Evolutionary conservation across 441 rosid species (phyloP).

Genomic region (Corymbia citriodora): DNA sequence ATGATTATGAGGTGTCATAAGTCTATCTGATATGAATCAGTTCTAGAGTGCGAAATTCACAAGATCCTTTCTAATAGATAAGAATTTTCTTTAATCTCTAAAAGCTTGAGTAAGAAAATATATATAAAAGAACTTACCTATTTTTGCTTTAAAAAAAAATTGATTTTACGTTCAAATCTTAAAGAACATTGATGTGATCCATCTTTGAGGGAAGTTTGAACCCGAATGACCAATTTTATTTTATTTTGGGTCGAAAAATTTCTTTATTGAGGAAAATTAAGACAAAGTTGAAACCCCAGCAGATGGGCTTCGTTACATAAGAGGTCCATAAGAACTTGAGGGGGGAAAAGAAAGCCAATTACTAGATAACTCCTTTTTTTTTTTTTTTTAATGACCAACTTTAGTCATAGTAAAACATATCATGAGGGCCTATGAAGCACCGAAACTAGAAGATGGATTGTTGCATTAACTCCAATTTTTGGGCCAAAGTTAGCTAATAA

Average conservation of each 20-base stretch:
- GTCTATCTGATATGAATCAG: fast-evolving
- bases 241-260: neutral
- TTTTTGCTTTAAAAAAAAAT: neutral
- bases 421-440: neutral
- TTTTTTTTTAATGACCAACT: neutral
- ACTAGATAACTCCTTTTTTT: neutral
- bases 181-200: neutral
- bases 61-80: neutral
- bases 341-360: neutral
- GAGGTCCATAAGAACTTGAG: neutral
- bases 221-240: neutral
- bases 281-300: neutral
- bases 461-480: neutral
- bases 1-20: fast-evolving
- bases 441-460: neutral
- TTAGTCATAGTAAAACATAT: neutral
- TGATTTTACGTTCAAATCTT: neutral
- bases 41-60: fast-evolving
- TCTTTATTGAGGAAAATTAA: neutral
- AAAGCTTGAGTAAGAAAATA: neutral
- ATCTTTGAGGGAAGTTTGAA: neutral
- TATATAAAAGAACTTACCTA: neutral
- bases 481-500: neutral
- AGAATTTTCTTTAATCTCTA: neutral
- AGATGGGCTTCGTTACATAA: neutral